Evolutionary conservation across 495 filamentous ascomycete genomes (phyloP), one percentile per base, ranked within the genome.

Genomic region (Antarctomyces pellizariae): DNA sequence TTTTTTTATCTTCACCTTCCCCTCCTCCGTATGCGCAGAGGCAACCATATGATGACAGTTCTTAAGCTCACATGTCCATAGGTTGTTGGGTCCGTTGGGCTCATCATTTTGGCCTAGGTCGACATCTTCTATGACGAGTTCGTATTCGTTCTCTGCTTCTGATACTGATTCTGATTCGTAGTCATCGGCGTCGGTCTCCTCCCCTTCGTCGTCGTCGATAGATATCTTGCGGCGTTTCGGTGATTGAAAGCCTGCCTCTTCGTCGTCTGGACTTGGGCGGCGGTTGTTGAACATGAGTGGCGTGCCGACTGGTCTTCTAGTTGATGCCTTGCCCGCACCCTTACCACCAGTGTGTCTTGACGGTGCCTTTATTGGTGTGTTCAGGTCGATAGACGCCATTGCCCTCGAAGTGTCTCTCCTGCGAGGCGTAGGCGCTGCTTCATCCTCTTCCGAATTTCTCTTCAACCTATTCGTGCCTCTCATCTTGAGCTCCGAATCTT

Each of bases 51-150:
- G 63, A 15, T 43, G 42, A 43, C 78, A 89, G 15, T 60, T 72
- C 18, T 65, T 62, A 30, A 75, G 59, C 16, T 62, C 58, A 39
- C 78, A 89, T 7, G 49, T 51, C 74, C 75, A 84, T 1, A 61
- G 60, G 24, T 73, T 66, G 24, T 69, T 56, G 5, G 64, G 63
- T 1, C 57, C 58, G 27, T 59, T 52, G 12, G 49, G 49, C 1
- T 41, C 48, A 28, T 41, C 53, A 17, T 48, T 58, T 11, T 52
- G 57, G 25, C 56, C 31, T 25, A 41, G 49, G 20, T 59, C 55
- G n/a, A n/a, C n/a, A 20, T 57, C 42, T 29, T 43, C 38, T 18
- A 58, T 41, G 10, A 56, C 38, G 21, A 61, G 34, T 17, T 24
- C 33, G 2, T 49, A 41, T n/a, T n/a, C n/a, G 17, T 34, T 43